Conservation (phyloP, 139 green algal species). For the Tetradesmus lagerheimii region DNA sequence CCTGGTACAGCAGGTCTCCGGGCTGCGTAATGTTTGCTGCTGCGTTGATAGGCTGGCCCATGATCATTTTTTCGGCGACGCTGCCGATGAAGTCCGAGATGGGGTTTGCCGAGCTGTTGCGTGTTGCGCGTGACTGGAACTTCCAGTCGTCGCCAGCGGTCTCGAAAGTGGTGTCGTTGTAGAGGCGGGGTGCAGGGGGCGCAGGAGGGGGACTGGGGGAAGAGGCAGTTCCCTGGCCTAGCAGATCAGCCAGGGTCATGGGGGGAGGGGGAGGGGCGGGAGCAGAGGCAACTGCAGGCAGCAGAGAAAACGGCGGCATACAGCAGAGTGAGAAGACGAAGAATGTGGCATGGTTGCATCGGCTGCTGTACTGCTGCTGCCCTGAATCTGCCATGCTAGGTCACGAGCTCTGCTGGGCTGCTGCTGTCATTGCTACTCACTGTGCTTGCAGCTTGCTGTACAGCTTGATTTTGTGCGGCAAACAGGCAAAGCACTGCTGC, state of each 20-base stretch:
- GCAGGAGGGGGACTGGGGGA: background rate
- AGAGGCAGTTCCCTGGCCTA: background rate
- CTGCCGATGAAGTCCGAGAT: slow-evolving; percentile 28
- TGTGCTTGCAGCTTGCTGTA: background rate
- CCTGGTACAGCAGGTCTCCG: slow-evolving; percentile 33
- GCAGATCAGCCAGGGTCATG: background rate
- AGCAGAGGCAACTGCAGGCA: background rate
- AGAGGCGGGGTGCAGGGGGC: slow-evolving; percentile 1
- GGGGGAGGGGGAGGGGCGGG: background rate
- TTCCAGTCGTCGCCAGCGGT: slow-evolving; percentile 9
- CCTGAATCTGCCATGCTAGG: too few species aligned
- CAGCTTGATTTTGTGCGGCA: too few species aligned
- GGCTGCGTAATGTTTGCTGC: background rate
- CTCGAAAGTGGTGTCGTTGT: slow-evolving; percentile 1
- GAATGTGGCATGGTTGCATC: too few species aligned
- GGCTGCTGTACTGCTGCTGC: too few species aligned
- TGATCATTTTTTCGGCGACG: slow-evolving; percentile 21
- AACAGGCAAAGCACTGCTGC: too few species aligned
- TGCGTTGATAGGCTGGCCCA: background rate
- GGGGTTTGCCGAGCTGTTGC: slow-evolving; percentile 12
- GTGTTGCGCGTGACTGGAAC: background rate
- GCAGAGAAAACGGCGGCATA: background rate
- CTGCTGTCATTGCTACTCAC: background rate
- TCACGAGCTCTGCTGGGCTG: background rate
- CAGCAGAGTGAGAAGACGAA: too few species aligned